These are phyloP conservation scores for Geotrichum australiense DNA, from an alignment of 1,139 yeast species.

Conservation along the genomic window DNA sequence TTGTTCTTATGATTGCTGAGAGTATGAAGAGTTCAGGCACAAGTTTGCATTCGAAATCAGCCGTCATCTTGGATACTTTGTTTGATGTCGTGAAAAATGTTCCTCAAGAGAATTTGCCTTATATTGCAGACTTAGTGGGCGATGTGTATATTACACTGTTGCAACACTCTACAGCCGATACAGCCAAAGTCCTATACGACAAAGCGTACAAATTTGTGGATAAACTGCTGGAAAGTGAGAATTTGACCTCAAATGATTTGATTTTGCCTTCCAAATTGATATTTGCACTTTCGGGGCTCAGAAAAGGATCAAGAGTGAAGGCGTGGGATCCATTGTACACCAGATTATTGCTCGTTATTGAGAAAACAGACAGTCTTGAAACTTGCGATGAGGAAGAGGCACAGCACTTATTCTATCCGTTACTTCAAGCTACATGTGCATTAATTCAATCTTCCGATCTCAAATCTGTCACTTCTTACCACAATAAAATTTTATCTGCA, in stretches of 20 bases:
- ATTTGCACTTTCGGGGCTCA: slow-evolving; percentile 31
- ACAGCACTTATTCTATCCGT: slow-evolving; percentile 5
- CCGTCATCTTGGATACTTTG: slow-evolving; percentile 38
- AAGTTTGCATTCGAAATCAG: slow-evolving; percentile 66
- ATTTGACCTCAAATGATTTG: slow-evolving; percentile 11
- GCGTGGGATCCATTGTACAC: slow-evolving; percentile 30
- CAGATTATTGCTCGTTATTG: slow-evolving; percentile 9
- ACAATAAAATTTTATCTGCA: slow-evolving; percentile 18
- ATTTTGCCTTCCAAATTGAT: slow-evolving; percentile 22
- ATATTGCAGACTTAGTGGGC: slow-evolving; percentile 20
- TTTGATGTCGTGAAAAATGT: slow-evolving; percentile 21
- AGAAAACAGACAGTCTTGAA: background rate
- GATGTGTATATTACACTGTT: slow-evolving; percentile 40
- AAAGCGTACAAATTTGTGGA: slow-evolving; percentile 24
- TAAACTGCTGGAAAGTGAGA: slow-evolving; percentile 10
- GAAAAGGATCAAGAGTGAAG: slow-evolving; percentile 36
- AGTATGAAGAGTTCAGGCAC: slow-evolving; percentile 67
- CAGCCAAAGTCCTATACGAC: slow-evolving; percentile 41
- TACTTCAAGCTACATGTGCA: slow-evolving; percentile 16
- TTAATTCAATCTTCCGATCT: slow-evolving; percentile 25
- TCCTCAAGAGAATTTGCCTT: slow-evolving; percentile 19
- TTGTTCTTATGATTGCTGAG: slow-evolving; percentile 61
- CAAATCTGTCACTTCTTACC: slow-evolving; percentile 22
- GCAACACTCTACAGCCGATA: slow-evolving; percentile 52
- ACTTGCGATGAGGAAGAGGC: background rate